Percentiles rank a stretch among this genome's conserved stretches.
These are phyloP conservation scores for Dimocarpus longan DNA, from an alignment of 345 rosid genomes.

Conservation along the genomic window DNA sequence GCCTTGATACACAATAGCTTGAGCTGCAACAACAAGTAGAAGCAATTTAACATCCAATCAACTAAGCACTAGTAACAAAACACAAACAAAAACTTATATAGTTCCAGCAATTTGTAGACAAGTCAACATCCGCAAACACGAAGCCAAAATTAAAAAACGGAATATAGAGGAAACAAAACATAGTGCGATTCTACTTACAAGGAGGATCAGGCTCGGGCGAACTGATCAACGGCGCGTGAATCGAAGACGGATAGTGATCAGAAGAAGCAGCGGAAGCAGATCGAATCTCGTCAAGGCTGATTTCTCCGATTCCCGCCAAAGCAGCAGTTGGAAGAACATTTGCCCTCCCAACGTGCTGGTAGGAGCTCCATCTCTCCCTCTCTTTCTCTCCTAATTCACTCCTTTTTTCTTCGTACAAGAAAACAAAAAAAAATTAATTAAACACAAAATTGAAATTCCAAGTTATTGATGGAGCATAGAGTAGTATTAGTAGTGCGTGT, in stretches of 20 bases:
- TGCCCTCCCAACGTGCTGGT: conserved; percentile 72
- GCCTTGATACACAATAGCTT: conserved; percentile 52
- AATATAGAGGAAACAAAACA: background rate
- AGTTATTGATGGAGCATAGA: background rate
- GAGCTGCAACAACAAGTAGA: conserved; percentile 49
- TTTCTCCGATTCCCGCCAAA: conserved; percentile 71
- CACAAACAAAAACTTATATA: background rate
- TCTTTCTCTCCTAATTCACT: conserved; percentile 42
- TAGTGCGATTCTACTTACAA: conserved; percentile 35
- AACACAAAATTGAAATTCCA: background rate
- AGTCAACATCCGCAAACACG: background rate
- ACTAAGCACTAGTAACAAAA: background rate
- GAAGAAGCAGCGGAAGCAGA: conserved; percentile 58
- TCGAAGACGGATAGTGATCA: conserved; percentile 63
- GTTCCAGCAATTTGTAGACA: background rate
- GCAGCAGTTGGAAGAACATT: conserved; percentile 61
- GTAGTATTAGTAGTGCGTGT: background rate
- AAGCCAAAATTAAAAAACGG: background rate
- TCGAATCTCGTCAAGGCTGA: conserved; percentile 88
- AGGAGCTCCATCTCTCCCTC: conserved; percentile 68
- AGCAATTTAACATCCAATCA: conserved; percentile 13
- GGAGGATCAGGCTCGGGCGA: conserved; percentile 64
- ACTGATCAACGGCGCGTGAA: conserved; percentile 70
- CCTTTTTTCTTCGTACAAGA: conserved; percentile 38
- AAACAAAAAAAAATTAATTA: background rate